Evolutionary conservation across 495 filamentous ascomycete genomes (phyloP), one percentile per base, ranked within the genome.

Genomic region (Hapsidospora chrysogenum): DNA sequence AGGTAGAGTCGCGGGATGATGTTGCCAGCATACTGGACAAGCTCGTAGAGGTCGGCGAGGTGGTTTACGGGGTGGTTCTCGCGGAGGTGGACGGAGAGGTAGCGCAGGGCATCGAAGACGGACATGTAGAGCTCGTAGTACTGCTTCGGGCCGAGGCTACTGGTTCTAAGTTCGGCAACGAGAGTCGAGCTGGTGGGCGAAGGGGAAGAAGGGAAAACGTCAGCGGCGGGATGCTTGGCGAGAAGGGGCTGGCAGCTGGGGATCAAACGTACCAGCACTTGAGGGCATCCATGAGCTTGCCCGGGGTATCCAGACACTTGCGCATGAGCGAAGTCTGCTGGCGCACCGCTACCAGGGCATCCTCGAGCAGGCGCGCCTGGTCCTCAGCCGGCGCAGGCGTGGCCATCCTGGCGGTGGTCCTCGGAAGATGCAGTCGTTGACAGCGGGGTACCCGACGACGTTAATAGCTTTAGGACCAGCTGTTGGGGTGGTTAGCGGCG

Each of bases 111-210:
- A 64, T 97, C 89, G 59, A 97, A 97, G 35, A 96, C 82, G 41
- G 87, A 72, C 89, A 97, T 97, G 64, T 97, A 97, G 40, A 97
- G 72, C 57, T 97, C 89, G 56, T 97, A 97, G 65, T 97, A 97
- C 56, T 96, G 89, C 52, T 97, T 97, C 3, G 89, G 89, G 4
- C 89, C 83, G 16, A 97, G 67, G 45, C 80, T 93, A 53, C 85
- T 87, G 10, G 89, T 96, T 49, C 89, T 83, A 33, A 97, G 72
- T 58, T 97, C 89, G 20, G 92, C 93, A 38, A 97, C 92, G 26
- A 97, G 72, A 28, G 89, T 97, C 20, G 92, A 96, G 58, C 89
- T 97, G 41, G 9, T 31, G 23, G 6, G 23, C 14, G 14, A 21
- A 21, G 9, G 9, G 3, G 18, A 21, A 0, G 23, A 21, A 4